These are phyloP conservation scores for Xylaria castorea DNA, from an alignment of 495 filamentous ascomycete genomes.

Conservation along the genomic window DNA sequence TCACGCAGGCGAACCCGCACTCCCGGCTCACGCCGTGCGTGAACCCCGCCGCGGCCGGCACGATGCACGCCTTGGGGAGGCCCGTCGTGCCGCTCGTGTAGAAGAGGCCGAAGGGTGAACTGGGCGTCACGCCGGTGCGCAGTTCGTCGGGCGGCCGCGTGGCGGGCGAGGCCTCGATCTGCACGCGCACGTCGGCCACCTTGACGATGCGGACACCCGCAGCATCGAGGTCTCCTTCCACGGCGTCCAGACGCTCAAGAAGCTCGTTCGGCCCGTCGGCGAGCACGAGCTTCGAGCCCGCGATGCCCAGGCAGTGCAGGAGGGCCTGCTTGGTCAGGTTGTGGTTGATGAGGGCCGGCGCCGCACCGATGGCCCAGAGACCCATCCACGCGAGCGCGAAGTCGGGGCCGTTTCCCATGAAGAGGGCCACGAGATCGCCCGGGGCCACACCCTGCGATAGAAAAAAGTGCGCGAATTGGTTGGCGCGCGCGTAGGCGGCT, in stretches of 20 bases:
- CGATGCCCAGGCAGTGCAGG: slow-evolving; percentile 71
- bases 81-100: slow-evolving; percentile 78
- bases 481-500: slow-evolving; percentile 60
- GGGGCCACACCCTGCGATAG: slow-evolving; percentile 62
- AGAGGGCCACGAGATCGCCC: slow-evolving; percentile 72
- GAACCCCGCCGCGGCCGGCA: slow-evolving; percentile 54
- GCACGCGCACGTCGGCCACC: slow-evolving; percentile 52
- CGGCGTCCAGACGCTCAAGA: slow-evolving; percentile 61
- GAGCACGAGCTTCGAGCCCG: slow-evolving; percentile 63
- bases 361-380: slow-evolving; percentile 67
- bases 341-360: slow-evolving; percentile 78
- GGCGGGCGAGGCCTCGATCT: slow-evolving; percentile 57
- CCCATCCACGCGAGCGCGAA: slow-evolving; percentile 71
- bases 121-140: slow-evolving; percentile 52
- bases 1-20: slow-evolving; percentile 38
- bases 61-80: slow-evolving; percentile 65
- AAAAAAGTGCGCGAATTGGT: slow-evolving; percentile 72
- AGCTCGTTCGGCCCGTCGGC: slow-evolving; percentile 69
- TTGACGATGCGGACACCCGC: slow-evolving; percentile 61
- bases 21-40: slow-evolving; percentile 36
- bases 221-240: slow-evolving; percentile 51
- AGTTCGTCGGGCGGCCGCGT: slow-evolving; percentile 58
- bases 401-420: slow-evolving; percentile 71
- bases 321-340: slow-evolving; percentile 70
- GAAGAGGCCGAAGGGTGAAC: slow-evolving; percentile 65